phyloP scores from a whole-genome alignment of 495 filamentous ascomycete genomes.

The Haplographium delicatum region DNA sequence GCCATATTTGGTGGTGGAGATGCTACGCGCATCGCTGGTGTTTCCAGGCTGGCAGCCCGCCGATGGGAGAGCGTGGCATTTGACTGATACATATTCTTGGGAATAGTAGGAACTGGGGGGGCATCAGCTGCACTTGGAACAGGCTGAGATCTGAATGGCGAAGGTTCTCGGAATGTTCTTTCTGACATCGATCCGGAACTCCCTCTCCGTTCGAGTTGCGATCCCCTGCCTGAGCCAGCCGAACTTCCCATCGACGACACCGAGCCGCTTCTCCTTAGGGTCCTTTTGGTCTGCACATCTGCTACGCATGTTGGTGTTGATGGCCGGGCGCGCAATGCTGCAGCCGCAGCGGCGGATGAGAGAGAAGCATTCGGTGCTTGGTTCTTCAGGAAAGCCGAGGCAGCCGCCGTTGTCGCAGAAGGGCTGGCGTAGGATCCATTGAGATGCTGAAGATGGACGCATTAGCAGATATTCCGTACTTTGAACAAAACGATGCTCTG shows the following conservation, averaged over 20 bases:
- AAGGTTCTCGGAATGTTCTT: conserved; percentile 71
- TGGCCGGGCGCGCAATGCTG: conserved; percentile 71
- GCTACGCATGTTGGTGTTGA: conserved; percentile 71
- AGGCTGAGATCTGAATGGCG: conserved; percentile 43
- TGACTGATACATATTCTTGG: conserved; percentile 36
- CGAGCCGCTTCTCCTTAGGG: conserved; percentile 64
- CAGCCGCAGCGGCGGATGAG: conserved; percentile 78
- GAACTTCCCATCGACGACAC: conserved; percentile 58
- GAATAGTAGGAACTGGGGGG: conserved; percentile 73
- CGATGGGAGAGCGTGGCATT: conserved; percentile 28
- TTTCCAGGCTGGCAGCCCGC: conserved; percentile 51
- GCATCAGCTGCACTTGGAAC: conserved; percentile 35
- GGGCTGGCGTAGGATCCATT: conserved; percentile 58
- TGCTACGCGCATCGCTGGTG: conserved; percentile 39
- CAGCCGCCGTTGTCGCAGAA: conserved; percentile 69
- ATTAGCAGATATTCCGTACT: conserved; percentile 17
- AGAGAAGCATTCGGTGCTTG: conserved; percentile 59
- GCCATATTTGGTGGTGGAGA: conserved; percentile 40
- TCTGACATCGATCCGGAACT: conserved; percentile 82
- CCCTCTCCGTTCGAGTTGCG: conserved; percentile 51
- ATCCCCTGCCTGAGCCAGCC: conserved; percentile 32
- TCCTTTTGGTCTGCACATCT: conserved; percentile 83
- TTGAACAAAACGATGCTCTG: neutral
- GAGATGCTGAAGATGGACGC: conserved; percentile 43
- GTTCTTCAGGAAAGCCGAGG: conserved; percentile 70